Base-by-base conservation (phyloP, 352 stramenopile genomes). In the Phytophthora tentaculata region DNA sequence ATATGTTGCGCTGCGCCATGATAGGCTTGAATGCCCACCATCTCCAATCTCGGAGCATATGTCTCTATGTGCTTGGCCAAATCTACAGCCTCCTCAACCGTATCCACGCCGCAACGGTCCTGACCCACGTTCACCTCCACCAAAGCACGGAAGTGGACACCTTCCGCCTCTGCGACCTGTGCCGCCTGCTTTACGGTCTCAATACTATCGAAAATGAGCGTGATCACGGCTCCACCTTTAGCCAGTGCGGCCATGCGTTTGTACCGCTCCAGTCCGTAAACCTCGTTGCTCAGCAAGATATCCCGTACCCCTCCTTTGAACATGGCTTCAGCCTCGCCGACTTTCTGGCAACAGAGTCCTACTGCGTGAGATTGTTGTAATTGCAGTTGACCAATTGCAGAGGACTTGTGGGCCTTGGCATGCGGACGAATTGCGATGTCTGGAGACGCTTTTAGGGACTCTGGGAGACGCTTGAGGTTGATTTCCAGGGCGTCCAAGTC, bases 121-220 rank as follows among this genome's bases (percentile, higher is more conserved):
- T 93, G 86, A 2, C 84, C 86, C 17, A 92, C 84, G 67, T 92
- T 88, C 24, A 92, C 75, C 26, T 94, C 86, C 45, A 93, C 83
- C 17, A 93, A 76, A 37, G 76, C 79, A 22, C 71, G 71, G 58
- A 94, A 86, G 14, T 53, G 56, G 47, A 90, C 50, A 53, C 57
- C 55, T 16, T 45, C 26, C 1, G 52, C 45, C 1, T 56, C 6
- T 0, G 83, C 81, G 0, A 77, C 75, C 2, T 59, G 55, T 20
- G 77, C 59, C 6, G 84, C 78, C 49, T 88, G 76, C 2, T 67
- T 41, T 19, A 91, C 76, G 2, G 71, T 69, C 43, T 81, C 74
- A 1, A 57, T 64, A 41, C 73, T 76, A 58, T 94, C 86, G 39
- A 94, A 90, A 41, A 89, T 65, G 20, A 94, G 61, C 47, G 80